Evolutionary conservation across 2,329 filamentous ascomycete genomes (phyloP), one percentile per base, ranked within the genome.

Genomic region (Cladosporium sp.): DNA sequence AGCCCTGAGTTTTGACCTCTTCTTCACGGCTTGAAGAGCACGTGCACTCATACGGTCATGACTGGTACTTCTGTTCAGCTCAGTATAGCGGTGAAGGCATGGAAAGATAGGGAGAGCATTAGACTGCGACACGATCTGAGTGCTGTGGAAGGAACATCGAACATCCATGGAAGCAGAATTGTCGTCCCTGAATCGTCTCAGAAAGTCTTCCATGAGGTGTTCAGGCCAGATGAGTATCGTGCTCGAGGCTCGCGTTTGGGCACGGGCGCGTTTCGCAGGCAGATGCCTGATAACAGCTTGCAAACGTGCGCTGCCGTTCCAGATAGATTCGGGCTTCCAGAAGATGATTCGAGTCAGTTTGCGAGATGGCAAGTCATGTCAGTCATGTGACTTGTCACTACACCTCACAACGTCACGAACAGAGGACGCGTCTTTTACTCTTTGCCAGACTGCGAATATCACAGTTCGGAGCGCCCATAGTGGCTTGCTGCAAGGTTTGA

Each of bases 251-350:
- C 40, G 42, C 22, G 34, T 25, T 30, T 8, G 42, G 19, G 52
- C 52, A 47, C 40, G 52, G 52, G 17, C 22, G 38, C 36, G n/a
- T 14, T 30, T 47, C 22, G 19, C 52, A 56, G 39, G 52, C 40
- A 38, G 28, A 56, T 56, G 52, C 52, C 25, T 34, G 52, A 38
- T 25, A 34, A 25, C 34, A 47, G 22, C 17, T 19, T 47, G 52
- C 42, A 47, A 30, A 37, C 52, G 42, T 47, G 52, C 52, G 52
- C 52, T 28, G 40, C 39, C 8, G 52, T 56, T 47, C 11, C 52
- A 56, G 52, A 17, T 47, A 37, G 34, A 56, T 30, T 30, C 38
- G 42, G 36, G 52, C 52, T 56, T 56, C 52, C 52, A 56, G 52
- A 56, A 56, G 14, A 14, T 22, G 9, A 30, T 17, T 7, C 42